Evolutionary conservation across 371 early-diverging fungal species (phyloP).

Genomic region (Syncephalastrum monosporum): DNA sequence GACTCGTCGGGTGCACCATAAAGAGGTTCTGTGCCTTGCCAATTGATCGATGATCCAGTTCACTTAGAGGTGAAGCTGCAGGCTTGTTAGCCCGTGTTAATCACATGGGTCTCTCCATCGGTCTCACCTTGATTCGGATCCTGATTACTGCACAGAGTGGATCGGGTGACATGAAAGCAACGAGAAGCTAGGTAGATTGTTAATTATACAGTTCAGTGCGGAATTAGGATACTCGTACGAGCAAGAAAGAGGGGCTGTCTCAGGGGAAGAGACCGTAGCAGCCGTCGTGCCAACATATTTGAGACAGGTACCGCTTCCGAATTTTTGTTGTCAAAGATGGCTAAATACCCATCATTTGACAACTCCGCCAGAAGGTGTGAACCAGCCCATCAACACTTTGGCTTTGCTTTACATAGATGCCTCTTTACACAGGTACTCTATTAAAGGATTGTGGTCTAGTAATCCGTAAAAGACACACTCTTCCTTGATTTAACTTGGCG

Average conservation of each 20-base stretch:
- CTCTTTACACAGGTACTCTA: too few relatives aligned
- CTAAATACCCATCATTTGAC: too few relatives aligned
- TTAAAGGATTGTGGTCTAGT: too few relatives aligned
- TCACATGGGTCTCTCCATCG: background rate
- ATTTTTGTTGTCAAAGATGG: too few relatives aligned
- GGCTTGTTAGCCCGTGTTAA: background rate
- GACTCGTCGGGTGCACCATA: conserved; percentile 80
- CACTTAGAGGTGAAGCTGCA: conserved; percentile 15
- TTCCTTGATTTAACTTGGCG: too few relatives aligned
- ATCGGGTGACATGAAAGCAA: conserved; percentile 2
- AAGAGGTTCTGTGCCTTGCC: conserved; percentile 76
- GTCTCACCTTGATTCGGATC: background rate
- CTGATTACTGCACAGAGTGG: background rate
- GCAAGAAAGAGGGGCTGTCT: background rate
- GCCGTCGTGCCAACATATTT: conserved; percentile 5
- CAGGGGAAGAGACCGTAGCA: conserved; percentile 3
- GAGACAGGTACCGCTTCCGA: too few relatives aligned
- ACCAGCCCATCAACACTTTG: too few relatives aligned
- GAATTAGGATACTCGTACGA: background rate
- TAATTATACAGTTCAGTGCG: background rate
- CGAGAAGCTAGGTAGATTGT: background rate
- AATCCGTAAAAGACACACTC: too few relatives aligned
- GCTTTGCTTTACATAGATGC: too few relatives aligned
- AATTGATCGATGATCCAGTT: conserved; percentile 94
- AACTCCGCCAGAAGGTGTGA: too few relatives aligned